phyloP scores from a whole-genome alignment of 495 filamentous ascomycete genomes.

The Elasticomyces elasticus region DNA sequence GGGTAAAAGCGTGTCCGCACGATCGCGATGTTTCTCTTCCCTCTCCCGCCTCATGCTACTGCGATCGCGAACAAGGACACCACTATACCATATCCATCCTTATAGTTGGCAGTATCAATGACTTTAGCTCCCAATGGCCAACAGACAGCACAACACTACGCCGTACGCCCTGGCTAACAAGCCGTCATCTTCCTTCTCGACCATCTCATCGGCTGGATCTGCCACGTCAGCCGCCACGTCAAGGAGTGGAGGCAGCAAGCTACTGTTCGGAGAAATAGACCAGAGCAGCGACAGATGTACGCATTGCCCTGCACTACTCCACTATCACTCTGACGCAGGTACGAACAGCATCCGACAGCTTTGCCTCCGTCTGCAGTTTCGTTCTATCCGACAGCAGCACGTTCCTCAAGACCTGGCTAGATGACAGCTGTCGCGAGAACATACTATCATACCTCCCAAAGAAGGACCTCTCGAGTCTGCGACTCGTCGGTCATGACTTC shows the following conservation, averaged over 20 bases:
- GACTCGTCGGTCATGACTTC: conserved; percentile 46
- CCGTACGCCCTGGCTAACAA: conserved; percentile 18
- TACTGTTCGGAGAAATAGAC: conserved; percentile 36
- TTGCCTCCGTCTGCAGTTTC: conserved; percentile 31
- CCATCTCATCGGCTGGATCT: conserved; percentile 12
- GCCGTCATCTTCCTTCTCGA: conserved; percentile 19
- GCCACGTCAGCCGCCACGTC: conserved; percentile 20
- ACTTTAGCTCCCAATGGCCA: conserved; percentile 6
- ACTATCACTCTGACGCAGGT: conserved; percentile 1
- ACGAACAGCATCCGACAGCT: conserved; percentile 16
- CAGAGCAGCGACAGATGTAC: conserved; percentile 21
- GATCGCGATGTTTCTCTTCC: conserved; percentile 8
- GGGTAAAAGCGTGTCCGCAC: neutral
- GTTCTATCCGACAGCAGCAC: conserved; percentile 32
- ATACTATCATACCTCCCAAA: conserved; percentile 34
- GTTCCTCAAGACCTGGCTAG: conserved; percentile 43
- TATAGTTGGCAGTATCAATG: conserved; percentile 9
- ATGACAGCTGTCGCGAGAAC: conserved; percentile 35
- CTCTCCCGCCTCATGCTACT: conserved; percentile 1
- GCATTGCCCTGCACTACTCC: neutral
- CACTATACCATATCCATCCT: neutral
- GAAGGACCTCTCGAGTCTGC: conserved; percentile 38
- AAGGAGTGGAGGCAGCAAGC: conserved; percentile 22
- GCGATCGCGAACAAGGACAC: conserved; percentile 13
- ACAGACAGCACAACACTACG: conserved; percentile 4